Conservation (phyloP, 495 filamentous ascomycete genomes). For the Lichenothelia convexa region DNA sequence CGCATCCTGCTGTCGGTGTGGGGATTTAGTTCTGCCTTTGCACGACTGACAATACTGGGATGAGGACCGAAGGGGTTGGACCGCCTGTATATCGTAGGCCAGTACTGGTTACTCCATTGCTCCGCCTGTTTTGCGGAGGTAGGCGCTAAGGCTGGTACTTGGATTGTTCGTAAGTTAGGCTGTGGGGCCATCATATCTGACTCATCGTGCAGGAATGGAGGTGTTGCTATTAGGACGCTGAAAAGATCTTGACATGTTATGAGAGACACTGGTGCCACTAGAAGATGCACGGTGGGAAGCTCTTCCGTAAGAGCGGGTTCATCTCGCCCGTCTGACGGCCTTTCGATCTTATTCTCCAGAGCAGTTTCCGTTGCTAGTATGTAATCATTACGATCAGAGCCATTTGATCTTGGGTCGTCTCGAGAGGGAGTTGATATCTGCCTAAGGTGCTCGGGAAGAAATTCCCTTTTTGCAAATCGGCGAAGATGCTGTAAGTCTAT, state of each 20-base stretch:
- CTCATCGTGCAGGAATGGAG: constrained; percentile 15
- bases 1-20: too few relatives aligned
- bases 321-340: neutral
- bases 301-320: neutral
- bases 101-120: constrained; percentile 56
- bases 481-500: constrained; percentile 60
- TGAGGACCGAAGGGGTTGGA: constrained; percentile 62
- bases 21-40: constrained; percentile 44
- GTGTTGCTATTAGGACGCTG: neutral
- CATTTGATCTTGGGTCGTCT: too few relatives aligned
- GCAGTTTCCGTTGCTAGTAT: neutral
- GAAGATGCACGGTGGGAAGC: constrained; percentile 19
- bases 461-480: constrained; percentile 54
- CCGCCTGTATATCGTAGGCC: constrained; percentile 78
- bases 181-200: constrained; percentile 26
- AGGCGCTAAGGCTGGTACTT: constrained; percentile 58
- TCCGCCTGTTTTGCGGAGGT: constrained; percentile 57
- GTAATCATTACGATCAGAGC: constrained; percentile 3
- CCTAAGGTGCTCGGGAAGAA: constrained; percentile 38
- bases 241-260: constrained; percentile 28
- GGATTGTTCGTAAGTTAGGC: too few relatives aligned
- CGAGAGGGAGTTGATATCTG: too few relatives aligned
- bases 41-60: constrained; percentile 35
- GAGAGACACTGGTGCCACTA: constrained; percentile 24
- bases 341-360: constrained; percentile 6